A percentile compares a stretch with the other conserved stretches of the same genome.
phyloP scores from a whole-genome alignment of 129 eudicot species.

The Tagetes patula region DNA sequence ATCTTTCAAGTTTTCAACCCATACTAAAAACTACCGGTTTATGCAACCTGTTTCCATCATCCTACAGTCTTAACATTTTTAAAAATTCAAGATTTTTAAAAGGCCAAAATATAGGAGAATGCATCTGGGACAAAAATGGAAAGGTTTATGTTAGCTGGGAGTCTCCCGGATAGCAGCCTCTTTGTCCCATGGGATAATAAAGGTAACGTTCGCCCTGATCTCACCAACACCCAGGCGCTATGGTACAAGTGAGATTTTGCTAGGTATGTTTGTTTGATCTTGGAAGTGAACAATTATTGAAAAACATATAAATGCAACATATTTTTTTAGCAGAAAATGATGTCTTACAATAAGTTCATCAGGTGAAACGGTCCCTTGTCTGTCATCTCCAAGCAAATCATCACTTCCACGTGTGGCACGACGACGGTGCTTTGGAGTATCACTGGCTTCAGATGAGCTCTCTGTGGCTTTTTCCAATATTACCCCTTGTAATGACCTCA shows the following conservation, averaged over 20 bases:
- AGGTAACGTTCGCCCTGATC: too few species aligned
- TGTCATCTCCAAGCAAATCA: conserved; percentile 76
- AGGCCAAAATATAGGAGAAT: neutral
- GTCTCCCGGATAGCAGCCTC: too few species aligned
- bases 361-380: conserved; percentile 75
- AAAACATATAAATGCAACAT: neutral
- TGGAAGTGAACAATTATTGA: neutral
- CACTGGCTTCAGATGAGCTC: conserved; percentile 67
- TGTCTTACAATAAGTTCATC: conserved; percentile 91
- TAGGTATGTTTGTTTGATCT: neutral
- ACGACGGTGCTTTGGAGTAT: conserved; percentile 80
- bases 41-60: neutral
- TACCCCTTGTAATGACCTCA: conserved; percentile 81
- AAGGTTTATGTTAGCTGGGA: too few species aligned
- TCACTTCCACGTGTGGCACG: conserved; percentile 89
- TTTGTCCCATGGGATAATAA: too few species aligned
- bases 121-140: neutral
- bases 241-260: too few species aligned
- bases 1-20: neutral
- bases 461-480: conserved; percentile 90
- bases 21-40: neutral
- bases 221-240: too few species aligned
- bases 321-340: neutral
- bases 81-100: neutral
- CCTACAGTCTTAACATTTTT: neutral